A percentile compares a stretch with the other conserved stretches of the same genome.
Evolutionary conservation across 2,329 filamentous ascomycete species (phyloP).

Genomic region (Pseudocercospora fuligena): DNA sequence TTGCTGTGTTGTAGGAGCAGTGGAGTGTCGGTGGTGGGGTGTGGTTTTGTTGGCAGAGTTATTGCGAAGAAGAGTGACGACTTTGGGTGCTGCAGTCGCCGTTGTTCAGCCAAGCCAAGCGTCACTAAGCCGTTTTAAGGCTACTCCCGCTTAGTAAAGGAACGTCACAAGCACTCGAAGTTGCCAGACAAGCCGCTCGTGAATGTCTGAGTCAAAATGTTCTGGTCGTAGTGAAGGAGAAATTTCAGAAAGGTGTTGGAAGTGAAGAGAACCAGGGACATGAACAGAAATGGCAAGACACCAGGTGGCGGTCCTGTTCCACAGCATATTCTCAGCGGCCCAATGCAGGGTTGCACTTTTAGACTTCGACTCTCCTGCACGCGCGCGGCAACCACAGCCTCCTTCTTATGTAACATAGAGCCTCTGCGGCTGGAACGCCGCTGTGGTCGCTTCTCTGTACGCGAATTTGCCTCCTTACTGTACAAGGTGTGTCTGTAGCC

Average conservation of each 20-base stretch:
- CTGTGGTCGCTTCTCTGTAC: neutral
- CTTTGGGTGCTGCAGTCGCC: neutral
- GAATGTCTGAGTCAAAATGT: neutral
- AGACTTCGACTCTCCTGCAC: conserved; percentile 8
- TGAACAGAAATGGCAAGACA: conserved; percentile 3
- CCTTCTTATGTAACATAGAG: conserved; percentile 2
- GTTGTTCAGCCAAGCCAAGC: conserved; percentile 20
- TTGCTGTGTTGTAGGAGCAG: conserved; percentile 25
- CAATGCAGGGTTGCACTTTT: conserved; percentile 11
- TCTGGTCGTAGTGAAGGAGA: neutral
- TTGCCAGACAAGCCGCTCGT: neutral
- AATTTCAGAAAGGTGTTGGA: neutral
- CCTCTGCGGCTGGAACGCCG: neutral
- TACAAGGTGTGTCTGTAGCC: neutral
- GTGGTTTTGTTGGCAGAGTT: conserved; percentile 12
- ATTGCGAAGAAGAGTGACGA: conserved; percentile 3
- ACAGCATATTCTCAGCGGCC: conserved; percentile 4
- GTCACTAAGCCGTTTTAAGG: conserved; percentile 7
- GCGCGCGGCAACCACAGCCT: conserved; percentile 4
- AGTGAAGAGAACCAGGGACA: neutral
- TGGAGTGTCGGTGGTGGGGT: conserved; percentile 26
- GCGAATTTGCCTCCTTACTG: neutral
- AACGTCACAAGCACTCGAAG: conserved; percentile 1
- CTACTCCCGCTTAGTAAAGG: neutral
- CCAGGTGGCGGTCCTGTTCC: conserved; percentile 3